Percentiles rank a stretch among this genome's conserved stretches.
Conservation (phyloP, 192 early-diverging fungal species). For the Backusella sp. region DNA sequence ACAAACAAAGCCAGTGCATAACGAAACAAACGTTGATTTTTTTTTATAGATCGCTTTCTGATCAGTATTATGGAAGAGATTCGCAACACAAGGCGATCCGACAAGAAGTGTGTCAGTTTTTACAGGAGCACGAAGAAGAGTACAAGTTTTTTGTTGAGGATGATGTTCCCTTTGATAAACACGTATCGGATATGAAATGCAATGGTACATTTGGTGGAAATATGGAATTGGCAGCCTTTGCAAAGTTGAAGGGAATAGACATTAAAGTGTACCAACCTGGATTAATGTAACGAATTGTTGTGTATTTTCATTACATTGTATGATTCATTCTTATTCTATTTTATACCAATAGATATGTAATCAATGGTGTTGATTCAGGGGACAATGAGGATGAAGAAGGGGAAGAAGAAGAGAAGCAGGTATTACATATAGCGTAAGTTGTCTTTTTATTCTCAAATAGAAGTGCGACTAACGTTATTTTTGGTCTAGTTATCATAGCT, state of each 20-base stretch:
- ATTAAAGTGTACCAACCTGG: slow-evolving; percentile 72
- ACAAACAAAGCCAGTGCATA: neutral
- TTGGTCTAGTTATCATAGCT: slow-evolving; percentile 60
- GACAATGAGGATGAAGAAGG: slow-evolving; percentile 28
- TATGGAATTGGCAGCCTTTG: slow-evolving; percentile 73
- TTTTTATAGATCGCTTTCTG: slow-evolving; percentile 57
- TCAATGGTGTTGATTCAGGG: slow-evolving; percentile 56
- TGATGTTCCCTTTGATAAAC: slow-evolving; percentile 52
- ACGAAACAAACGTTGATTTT: neutral
- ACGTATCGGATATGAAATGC: slow-evolving; percentile 58
- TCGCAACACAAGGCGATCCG: slow-evolving; percentile 54
- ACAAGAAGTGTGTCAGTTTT: slow-evolving; percentile 59
- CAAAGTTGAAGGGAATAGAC: slow-evolving; percentile 56
- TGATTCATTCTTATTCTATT: neutral
- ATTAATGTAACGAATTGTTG: slow-evolving; percentile 39
- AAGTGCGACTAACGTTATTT: neutral
- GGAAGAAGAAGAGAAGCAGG: slow-evolving; percentile 27
- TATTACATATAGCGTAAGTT: slow-evolving; percentile 62
- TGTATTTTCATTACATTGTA: neutral
- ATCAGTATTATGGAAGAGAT: slow-evolving; percentile 64
- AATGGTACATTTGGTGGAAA: slow-evolving; percentile 69
- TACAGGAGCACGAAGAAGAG: slow-evolving; percentile 54
- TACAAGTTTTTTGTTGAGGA: slow-evolving; percentile 69
- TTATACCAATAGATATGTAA: slow-evolving; percentile 49
- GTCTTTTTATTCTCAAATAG: no score